Evolutionary conservation across 768 basidiomycete genomes (phyloP), one percentile per base, ranked within the genome.

Genomic region (Suillus spraguei): DNA sequence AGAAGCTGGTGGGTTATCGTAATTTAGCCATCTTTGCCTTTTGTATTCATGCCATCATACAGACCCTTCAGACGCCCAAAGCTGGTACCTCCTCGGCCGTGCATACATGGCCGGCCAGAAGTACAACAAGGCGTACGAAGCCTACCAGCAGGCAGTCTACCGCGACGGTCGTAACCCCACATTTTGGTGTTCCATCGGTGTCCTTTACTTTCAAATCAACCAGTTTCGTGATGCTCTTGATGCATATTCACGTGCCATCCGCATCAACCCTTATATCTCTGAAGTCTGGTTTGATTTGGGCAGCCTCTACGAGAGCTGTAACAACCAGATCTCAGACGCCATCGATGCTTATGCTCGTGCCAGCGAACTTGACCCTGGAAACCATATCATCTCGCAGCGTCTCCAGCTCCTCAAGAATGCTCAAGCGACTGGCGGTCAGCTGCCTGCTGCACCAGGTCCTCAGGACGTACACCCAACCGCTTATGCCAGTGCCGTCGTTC

Each of bases 181-280:
- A 0, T 99, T 98, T 78, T 99, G 97, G 97, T 99, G 97, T 75
- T 97, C 95, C 28, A 99, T 99, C 71, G 97, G 97, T 54, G 97
- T 99, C 0, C 85, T 99, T 1, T 99, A 99, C 76, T 99, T 97
- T 84, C 96, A 99, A 74, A 98, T 99, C 81, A 99, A 98, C 78
- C 97, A 99, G 74, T 99, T 94, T 81, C 94, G 96, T 60, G 97
- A 99, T 72, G 97, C 97, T 3, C 88, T 99, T 42, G 97, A 99
- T 71, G 97, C 97, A 11, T 99, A 99, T 77, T 99, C 97, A 35
- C 92, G 97, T 17, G 97, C 97, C 13, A 99, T 99, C 70, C 90
- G 97, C 66, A 96, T 99, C 79, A 98, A 99, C 74, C 97, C 97
- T 0, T 99, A 97, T 81, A 98, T 99, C 70, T 86, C 87, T 56